Conservation (phyloP, 2,329 filamentous ascomycete species). For the Endoconidiophora laricicola region DNA sequence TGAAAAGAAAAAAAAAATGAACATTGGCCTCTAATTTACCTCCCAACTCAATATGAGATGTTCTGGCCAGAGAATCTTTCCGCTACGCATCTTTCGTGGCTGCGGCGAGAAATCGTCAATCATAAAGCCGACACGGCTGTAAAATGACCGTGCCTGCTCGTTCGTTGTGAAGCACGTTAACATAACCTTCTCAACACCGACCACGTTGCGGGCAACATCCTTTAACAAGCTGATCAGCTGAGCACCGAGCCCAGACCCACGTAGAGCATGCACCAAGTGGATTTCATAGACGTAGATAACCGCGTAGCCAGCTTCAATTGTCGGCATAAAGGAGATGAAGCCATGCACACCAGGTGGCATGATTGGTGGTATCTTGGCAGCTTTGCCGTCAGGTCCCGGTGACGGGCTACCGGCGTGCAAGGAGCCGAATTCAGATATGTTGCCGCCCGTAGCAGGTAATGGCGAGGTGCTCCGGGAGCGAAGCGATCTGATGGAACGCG, state of each 20-base stretch:
- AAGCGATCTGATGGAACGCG: constrained; percentile 8
- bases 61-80: constrained; percentile 35
- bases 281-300: constrained; percentile 71
- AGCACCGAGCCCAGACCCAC: constrained; percentile 46
- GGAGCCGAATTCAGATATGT: constrained; percentile 6
- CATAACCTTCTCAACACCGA: constrained; percentile 48
- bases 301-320: constrained; percentile 44
- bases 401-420: constrained; percentile 1
- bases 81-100: constrained; percentile 35
- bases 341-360: constrained; percentile 24
- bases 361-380: constrained; percentile 6
- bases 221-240: constrained; percentile 41
- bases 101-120: constrained; percentile 38
- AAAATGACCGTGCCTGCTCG: constrained; percentile 38
- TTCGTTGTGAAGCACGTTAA: constrained; percentile 56
- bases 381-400: constrained; percentile 6
- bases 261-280: constrained; percentile 41
- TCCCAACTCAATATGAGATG: constrained; percentile 44
- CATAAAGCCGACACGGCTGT: constrained; percentile 40
- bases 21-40: constrained; percentile 1
- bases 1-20: not conserved
- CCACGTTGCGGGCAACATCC: constrained; percentile 34
- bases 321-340: constrained; percentile 57
- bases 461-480: not conserved
- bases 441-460: not conserved